These are phyloP conservation scores for Bonia amplexicaulis DNA, from an alignment of 176 grass and related monocot genomes.

Conservation along the genomic window DNA sequence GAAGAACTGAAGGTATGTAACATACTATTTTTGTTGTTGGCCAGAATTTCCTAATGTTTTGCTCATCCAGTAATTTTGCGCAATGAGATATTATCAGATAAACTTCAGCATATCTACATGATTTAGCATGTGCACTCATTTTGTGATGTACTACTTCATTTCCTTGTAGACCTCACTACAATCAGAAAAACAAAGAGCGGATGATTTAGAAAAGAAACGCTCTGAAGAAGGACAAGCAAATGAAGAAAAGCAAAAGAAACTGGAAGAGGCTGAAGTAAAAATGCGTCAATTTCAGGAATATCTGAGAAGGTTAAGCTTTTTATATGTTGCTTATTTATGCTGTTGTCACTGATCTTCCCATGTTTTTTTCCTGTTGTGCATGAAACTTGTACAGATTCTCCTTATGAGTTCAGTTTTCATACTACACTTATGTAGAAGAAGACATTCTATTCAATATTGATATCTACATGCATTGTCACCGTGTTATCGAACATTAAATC, in stretches of 20 bases:
- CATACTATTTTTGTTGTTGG: background rate
- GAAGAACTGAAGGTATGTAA: slow-evolving; percentile 71
- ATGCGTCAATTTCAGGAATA: slow-evolving; percentile 81
- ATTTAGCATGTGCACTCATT: slow-evolving; percentile 24
- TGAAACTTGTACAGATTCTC: background rate
- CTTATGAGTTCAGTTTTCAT: background rate
- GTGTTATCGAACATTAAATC: background rate
- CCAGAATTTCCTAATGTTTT: slow-evolving; percentile 27
- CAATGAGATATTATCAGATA: slow-evolving; percentile 10
- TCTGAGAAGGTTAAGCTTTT: slow-evolving; percentile 62
- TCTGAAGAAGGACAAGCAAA: slow-evolving; percentile 52
- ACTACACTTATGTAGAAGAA: background rate
- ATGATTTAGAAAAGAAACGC: slow-evolving; percentile 73
- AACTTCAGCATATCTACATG: background rate
- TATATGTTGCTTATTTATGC: slow-evolving; percentile 11
- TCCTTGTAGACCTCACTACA: slow-evolving; percentile 62
- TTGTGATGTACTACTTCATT: slow-evolving; percentile 24
- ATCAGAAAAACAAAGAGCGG: slow-evolving; percentile 70
- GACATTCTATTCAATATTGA: slow-evolving; percentile 8
- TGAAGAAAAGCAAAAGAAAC: slow-evolving; percentile 77
- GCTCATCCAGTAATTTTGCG: background rate
- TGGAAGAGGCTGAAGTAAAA: slow-evolving; percentile 80
- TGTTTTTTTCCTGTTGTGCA: background rate
- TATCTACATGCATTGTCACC: slow-evolving; percentile 10
- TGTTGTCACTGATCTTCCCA: background rate